Evolutionary conservation across 2,329 filamentous ascomycete genomes (phyloP).

Genomic region (Fusarium aywerte): DNA sequence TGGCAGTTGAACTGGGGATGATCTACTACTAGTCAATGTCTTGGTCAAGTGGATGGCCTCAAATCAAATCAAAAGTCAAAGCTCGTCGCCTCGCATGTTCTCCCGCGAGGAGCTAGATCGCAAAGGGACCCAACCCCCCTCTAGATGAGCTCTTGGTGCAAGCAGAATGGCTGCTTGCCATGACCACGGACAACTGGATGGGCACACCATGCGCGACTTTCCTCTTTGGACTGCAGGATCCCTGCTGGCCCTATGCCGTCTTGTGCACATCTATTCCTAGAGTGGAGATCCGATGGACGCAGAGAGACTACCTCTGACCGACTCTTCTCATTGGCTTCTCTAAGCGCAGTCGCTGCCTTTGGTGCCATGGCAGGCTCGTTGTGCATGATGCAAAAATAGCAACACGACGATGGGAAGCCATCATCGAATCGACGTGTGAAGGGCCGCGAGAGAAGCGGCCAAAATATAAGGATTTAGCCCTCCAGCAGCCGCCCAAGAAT

Average conservation of each 20-base stretch:
- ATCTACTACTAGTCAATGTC: slow-evolving; percentile 13
- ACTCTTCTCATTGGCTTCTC: slow-evolving; percentile 57
- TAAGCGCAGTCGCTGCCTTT: slow-evolving; percentile 58
- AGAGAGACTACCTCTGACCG: slow-evolving; percentile 42
- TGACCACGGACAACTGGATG: slow-evolving; percentile 41
- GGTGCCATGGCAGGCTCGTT: slow-evolving; percentile 45
- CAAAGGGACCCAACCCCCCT: slow-evolving; percentile 33
- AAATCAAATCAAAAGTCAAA: slow-evolving; percentile 40
- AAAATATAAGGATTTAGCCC: slow-evolving; percentile 69
- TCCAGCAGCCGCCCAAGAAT: slow-evolving; percentile 55
- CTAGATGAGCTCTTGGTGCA: slow-evolving; percentile 36
- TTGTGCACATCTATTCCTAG: slow-evolving; percentile 48
- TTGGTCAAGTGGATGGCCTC: slow-evolving; percentile 38
- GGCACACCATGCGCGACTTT: slow-evolving; percentile 49
- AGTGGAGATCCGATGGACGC: slow-evolving; percentile 41
- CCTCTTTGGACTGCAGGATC: slow-evolving; percentile 41
- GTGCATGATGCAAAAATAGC: slow-evolving; percentile 54
- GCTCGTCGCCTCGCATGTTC: slow-evolving; percentile 38
- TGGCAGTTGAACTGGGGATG: slow-evolving; percentile 25
- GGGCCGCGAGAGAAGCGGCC: slow-evolving; percentile 58
- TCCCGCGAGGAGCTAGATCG: slow-evolving; percentile 41
- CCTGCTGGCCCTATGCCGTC: slow-evolving; percentile 40
- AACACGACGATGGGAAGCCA: slow-evolving; percentile 46
- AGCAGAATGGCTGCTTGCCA: slow-evolving; percentile 43
- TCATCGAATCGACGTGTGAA: slow-evolving; percentile 45